Base-by-base conservation (phyloP, 768 basidiomycete species). In the Candolleomyces efflorescens region DNA sequence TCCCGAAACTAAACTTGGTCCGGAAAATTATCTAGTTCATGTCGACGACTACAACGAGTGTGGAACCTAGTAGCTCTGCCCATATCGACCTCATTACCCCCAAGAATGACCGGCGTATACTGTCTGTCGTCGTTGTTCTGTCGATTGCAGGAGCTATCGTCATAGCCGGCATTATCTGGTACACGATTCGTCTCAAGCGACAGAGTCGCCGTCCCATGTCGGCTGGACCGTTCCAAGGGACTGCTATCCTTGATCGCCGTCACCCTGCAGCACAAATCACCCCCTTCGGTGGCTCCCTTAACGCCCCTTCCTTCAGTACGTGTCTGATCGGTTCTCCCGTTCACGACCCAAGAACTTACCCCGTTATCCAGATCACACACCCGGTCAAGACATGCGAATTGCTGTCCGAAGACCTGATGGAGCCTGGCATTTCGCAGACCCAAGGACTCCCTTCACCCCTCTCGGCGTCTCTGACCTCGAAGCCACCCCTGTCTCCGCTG, bases 351-450 rank as follows among this genome's bases (percentile, higher is more conserved):
- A 38, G 24, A 36, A 18, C 18, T 44, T 26, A 32, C 32, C 32
- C 5, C 49, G 20, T 41, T 54, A 9, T 46, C 23, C 27, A 84
- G 83, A 74, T 37, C 81, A 81, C 61, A 75, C 67, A 18, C 82
- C 82, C 0, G 82, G 82, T 12, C 66, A 71, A 56, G 78, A 80
- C 65, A 84, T 85, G 83, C 82, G 83, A 20, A 78, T 83, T 39
- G 83, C 83, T 1, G 67, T 71, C 44, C 77, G 82, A 48, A 73
- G 78, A 44, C 69, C 77, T 9, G 81, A 84, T 59, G 83, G 84
- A 20, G 78, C 76, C 53, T 85, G 83, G 84, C 73, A 78, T 46
- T 83, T 84, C 60, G 68, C 74, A 13, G 74, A 78, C 44, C 72
- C 78, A 1, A 67, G 70, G 17, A 68, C 70, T 3, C 72, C 76